Evolutionary conservation across 768 basidiomycete genomes (phyloP).

Genomic region (Phlebiopsis flavidoalba): DNA sequence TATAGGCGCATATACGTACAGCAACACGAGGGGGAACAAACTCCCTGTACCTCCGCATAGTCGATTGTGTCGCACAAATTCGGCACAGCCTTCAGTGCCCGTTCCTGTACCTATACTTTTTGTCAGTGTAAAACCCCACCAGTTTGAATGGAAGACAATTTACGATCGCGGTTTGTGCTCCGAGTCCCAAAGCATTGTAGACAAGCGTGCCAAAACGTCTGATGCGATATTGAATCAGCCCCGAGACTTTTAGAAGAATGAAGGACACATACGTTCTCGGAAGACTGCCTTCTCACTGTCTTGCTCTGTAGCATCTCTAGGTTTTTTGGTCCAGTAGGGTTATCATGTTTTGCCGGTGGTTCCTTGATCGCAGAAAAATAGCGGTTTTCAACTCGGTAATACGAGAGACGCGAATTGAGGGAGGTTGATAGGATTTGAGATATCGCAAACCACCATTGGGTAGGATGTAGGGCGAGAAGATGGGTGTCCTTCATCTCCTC

Average conservation of each 20-base stretch:
- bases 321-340: slow-evolving; percentile 90
- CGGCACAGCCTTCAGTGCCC: slow-evolving; percentile 79
- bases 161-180: slow-evolving; percentile 85
- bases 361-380: slow-evolving; percentile 91
- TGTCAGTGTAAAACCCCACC: no score
- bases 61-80: slow-evolving; percentile 90
- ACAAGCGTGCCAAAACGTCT: slow-evolving; percentile 97
- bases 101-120: slow-evolving; percentile 88
- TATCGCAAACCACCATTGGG: slow-evolving; percentile 94
- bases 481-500: slow-evolving; percentile 98
- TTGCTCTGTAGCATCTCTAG: slow-evolving; percentile 83
- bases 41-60: slow-evolving; percentile 89
- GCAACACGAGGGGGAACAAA: slow-evolving; percentile 91
- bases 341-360: slow-evolving; percentile 95
- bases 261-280: slow-evolving; percentile 66
- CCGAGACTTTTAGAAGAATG: no score
- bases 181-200: slow-evolving; percentile 93
- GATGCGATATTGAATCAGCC: background rate
- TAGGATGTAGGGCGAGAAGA: slow-evolving; percentile 86
- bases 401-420: slow-evolving; percentile 78
- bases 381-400: slow-evolving; percentile 81
- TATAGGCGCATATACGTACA: slow-evolving; percentile 40
- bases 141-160: slow-evolving; percentile 14
- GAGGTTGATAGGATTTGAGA: slow-evolving; percentile 69
- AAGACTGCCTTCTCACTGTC: slow-evolving; percentile 82